Percentiles rank a stretch among this genome's conserved stretches.
Conservation (phyloP, 306 rosid species). For the Ammopiptanthus mongolicus region DNA sequence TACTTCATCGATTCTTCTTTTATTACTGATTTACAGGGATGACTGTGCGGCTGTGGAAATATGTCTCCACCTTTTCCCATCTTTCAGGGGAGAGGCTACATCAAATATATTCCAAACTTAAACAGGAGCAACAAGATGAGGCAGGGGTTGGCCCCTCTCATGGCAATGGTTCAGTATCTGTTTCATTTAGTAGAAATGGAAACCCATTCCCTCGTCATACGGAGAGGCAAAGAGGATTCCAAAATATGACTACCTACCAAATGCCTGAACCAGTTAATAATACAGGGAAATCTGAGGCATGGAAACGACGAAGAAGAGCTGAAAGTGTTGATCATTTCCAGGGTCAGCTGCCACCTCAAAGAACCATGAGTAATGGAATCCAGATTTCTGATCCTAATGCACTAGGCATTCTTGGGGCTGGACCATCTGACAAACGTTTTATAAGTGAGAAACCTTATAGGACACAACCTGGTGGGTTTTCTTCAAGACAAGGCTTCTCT, state of each 20-base stretch:
- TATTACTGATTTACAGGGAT: constrained; percentile 57
- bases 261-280: constrained; percentile 56
- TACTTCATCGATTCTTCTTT: not conserved
- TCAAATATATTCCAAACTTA: constrained; percentile 87
- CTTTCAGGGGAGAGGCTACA: constrained; percentile 93
- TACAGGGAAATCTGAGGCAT: constrained; percentile 71
- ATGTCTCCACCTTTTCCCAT: constrained; percentile 93
- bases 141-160: constrained; percentile 74
- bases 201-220: constrained; percentile 43
- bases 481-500: constrained; percentile 62
- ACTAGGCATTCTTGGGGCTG: constrained; percentile 95
- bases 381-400: constrained; percentile 65
- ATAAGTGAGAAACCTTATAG: constrained; percentile 59
- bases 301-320: constrained; percentile 84
- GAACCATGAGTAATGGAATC: constrained; percentile 48
- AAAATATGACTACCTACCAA: constrained; percentile 40
- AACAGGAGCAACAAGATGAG: constrained; percentile 71
- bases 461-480: constrained; percentile 61
- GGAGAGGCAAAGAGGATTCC: constrained; percentile 62
- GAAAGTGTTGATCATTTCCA: constrained; percentile 63
- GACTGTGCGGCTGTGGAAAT: constrained; percentile 93
- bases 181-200: constrained; percentile 53
- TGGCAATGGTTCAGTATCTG: constrained; percentile 54
- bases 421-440: constrained; percentile 72
- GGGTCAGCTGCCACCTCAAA: constrained; percentile 57